Evolutionary conservation across 495 filamentous ascomycete species (phyloP), one percentile per base, ranked within the genome.

Genomic region (Friedmanniomyces simplex): DNA sequence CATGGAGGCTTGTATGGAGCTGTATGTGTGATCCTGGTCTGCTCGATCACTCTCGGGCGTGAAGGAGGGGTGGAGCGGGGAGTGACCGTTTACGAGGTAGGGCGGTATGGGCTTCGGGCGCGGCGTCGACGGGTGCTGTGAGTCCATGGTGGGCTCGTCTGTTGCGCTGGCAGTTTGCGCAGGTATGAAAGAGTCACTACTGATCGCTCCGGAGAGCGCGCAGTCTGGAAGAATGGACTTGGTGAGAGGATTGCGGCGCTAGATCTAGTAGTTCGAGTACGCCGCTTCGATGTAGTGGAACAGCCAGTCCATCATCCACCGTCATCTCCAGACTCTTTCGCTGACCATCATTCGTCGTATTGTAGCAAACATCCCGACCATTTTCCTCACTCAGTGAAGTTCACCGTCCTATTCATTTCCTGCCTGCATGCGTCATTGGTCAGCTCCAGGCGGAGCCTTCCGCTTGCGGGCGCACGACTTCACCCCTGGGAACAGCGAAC

Each of bases 1-100:
- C 48, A 61, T 66, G 37, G 63, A 66, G 21, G 54, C 50, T 36
- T 57, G 49, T 1, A 68, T 68, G 3, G 66, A 66, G 12, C 54
- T 57, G 43, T 51, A 58, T 22, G 60, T 43, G 20, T 55, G 49
- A 8, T 67, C 57, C 25, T 54, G 22, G 12, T 67, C 65, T 22
- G 53, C 36, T 22, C 49, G 36, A 28, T 61, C 57, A 42, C 45
- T 25, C 12, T 61, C 50, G 52, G 41, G 57, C 21, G 43, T 16
- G 39, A 36, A 53, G 20, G 53, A 48, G 4, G 61, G 52, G 45
- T 64, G 62, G 12, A 65, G 51, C 8, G 66, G 54, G 22, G 60
- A 56, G 30, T 58, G 54, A 5, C 66, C 66, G 47, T 68, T 66
- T 39, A 60, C 39, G 21, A 66, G 51, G 41, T 62, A 54, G 2